Conservation (phyloP, 2,329 filamentous ascomycete species). For the Mycosphaerella arachidis region DNA sequence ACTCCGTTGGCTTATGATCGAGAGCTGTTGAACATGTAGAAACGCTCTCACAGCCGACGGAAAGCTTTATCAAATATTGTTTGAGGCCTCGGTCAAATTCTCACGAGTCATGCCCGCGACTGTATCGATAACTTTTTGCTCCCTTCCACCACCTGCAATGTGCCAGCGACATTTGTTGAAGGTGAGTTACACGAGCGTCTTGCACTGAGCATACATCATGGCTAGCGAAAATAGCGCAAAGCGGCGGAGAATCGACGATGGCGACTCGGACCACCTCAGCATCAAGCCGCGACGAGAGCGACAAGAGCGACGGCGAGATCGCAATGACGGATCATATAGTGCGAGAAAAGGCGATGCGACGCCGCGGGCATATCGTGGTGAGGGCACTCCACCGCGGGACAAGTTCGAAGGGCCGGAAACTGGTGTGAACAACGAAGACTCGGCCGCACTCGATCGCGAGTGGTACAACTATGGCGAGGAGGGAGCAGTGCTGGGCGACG, state of each 20-base stretch:
- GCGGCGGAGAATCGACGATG: constrained; percentile 17
- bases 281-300: constrained; percentile 46
- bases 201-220: not conserved
- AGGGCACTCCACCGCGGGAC: constrained; percentile 40
- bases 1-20: not conserved
- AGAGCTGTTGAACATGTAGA: not conserved
- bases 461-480: constrained; percentile 90
- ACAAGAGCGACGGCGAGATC: constrained; percentile 32
- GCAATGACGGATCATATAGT: constrained; percentile 7
- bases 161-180: not conserved
- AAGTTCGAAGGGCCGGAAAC: constrained; percentile 61
- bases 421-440: constrained; percentile 60
- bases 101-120: not conserved
- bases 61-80: not conserved
- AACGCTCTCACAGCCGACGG: not conserved
- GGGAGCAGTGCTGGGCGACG: constrained; percentile 79
- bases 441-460: constrained; percentile 75
- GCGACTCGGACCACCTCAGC: constrained; percentile 49
- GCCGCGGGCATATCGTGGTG: constrained; percentile 27
- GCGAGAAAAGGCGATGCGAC: constrained; percentile 5
- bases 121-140: not conserved
- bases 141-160: not conserved
- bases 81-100: not conserved
- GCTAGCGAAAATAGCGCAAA: constrained; percentile 17
- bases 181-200: not conserved